phyloP scores from a whole-genome alignment of 768 basidiomycete species.

The Sarcomyxa edulis region DNA sequence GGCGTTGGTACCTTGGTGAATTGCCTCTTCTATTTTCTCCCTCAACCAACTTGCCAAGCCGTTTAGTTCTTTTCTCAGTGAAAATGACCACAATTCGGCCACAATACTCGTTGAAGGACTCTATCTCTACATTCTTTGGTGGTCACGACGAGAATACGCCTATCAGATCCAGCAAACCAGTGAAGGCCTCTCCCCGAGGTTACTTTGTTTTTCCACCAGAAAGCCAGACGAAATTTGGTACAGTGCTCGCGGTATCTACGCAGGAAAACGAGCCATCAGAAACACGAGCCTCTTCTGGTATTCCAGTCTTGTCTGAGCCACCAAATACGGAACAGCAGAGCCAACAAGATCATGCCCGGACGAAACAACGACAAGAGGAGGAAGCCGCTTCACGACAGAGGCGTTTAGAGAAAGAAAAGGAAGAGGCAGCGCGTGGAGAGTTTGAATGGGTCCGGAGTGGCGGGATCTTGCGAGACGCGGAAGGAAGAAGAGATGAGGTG shows the following conservation, averaged over 20 bases:
- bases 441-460: slow-evolving; percentile 58
- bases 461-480: slow-evolving; percentile 45
- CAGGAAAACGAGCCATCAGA: background rate
- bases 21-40: too few relatives aligned
- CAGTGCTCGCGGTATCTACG: background rate
- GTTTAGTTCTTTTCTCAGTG: too few relatives aligned
- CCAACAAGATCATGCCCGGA: too few relatives aligned
- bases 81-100: too few relatives aligned
- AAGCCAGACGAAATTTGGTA: background rate
- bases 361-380: slow-evolving; percentile 1
- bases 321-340: slow-evolving; percentile 1
- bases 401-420: slow-evolving; percentile 26
- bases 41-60: too few relatives aligned
- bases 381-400: slow-evolving; percentile 1
- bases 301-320: background rate
- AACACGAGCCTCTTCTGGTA: background rate
- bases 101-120: too few relatives aligned
- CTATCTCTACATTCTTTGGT: too few relatives aligned
- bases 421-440: slow-evolving; percentile 43
- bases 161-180: too few relatives aligned
- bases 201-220: slow-evolving; percentile 1
- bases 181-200: too few relatives aligned
- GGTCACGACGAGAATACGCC: too few relatives aligned
- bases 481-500: slow-evolving; percentile 43
- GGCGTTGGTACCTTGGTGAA: too few relatives aligned